These are phyloP conservation scores for Uronychia setigera DNA, from an alignment of 73 alveolate species.

Conservation along the genomic window DNA sequence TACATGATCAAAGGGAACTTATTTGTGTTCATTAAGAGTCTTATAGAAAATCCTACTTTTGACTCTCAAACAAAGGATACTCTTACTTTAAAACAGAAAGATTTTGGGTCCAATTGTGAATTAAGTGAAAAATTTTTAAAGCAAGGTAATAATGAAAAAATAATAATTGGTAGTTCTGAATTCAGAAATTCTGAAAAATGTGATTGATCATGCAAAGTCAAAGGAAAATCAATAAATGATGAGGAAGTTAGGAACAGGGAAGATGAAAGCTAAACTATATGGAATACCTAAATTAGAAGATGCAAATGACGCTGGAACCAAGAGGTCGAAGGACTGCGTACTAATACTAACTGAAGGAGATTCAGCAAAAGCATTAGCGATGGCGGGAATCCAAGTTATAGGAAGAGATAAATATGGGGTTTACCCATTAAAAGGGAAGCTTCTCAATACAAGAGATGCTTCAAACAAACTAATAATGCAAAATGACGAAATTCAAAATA, in stretches of 20 bases:
- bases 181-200: constrained; percentile 83
- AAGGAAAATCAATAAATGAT: constrained; percentile 76
- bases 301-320: constrained; percentile 98
- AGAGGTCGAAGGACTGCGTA: constrained; percentile 71
- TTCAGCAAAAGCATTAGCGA: constrained; percentile 98
- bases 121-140: constrained; percentile 90
- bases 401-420: constrained; percentile 99
- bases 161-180: constrained; percentile 52
- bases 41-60: constrained; percentile 98
- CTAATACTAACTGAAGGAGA: constrained; percentile 99
- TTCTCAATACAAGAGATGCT: constrained; percentile 98
- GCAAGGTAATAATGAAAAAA: constrained; percentile 30
- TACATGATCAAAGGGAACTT: constrained; percentile 10
- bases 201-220: constrained; percentile 85
- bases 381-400: constrained; percentile 98
- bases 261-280: constrained; percentile 80
- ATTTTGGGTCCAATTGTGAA: constrained; percentile 96
- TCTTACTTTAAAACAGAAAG: constrained; percentile 86
- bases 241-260: constrained; percentile 75
- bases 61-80: constrained; percentile 99
- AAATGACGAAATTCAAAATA: constrained; percentile 96
- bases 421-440: constrained; percentile 98
- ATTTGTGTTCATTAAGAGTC: constrained; percentile 91
- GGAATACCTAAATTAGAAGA: constrained; percentile 99
- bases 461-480: constrained; percentile 82